Conservation (phyloP, 2,329 filamentous ascomycete species). For the Cladophialophora exuberans region DNA sequence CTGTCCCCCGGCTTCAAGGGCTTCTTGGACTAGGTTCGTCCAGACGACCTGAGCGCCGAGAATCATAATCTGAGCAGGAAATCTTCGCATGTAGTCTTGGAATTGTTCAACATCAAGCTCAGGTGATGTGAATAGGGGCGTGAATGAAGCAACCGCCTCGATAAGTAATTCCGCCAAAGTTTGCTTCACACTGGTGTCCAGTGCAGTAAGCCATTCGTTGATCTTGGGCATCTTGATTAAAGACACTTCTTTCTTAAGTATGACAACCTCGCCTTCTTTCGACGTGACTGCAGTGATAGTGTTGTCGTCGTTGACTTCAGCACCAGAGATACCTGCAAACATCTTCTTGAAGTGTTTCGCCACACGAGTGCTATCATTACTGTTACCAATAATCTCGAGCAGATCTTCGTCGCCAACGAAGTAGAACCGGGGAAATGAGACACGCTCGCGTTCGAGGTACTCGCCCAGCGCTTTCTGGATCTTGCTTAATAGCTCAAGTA, state of each 20-base stretch:
- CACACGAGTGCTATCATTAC: conserved; percentile 93
- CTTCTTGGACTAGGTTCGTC: conserved; percentile 83
- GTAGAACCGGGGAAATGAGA: conserved; percentile 98
- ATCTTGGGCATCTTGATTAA: conserved; percentile 92
- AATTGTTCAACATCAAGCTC: conserved; percentile 72
- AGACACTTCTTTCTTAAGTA: conserved; percentile 87
- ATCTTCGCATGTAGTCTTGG: conserved; percentile 77
- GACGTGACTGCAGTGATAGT: conserved; percentile 92
- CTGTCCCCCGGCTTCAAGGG: conserved; percentile 72
- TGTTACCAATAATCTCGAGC: conserved; percentile 98
- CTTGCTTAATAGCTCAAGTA: conserved; percentile 97
- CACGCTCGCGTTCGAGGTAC: conserved; percentile 95
- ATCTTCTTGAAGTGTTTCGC: conserved; percentile 99
- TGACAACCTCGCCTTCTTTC: conserved; percentile 89
- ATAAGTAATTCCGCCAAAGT: conserved; percentile 88
- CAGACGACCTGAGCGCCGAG: conserved; percentile 91
- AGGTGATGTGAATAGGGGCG: conserved; percentile 72
- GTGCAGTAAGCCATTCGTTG: conserved; percentile 95
- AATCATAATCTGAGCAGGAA: conserved; percentile 93
- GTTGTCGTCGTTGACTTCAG: conserved; percentile 87
- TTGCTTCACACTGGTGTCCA: conserved; percentile 91
- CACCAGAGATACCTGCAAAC: conserved; percentile 93
- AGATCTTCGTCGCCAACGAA: conserved; percentile 99
- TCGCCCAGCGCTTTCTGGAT: conserved; percentile 98
- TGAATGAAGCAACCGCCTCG: conserved; percentile 83